Evolutionary conservation across 1,139 yeast species (phyloP).

Genomic region (Komagataea norvegica): DNA sequence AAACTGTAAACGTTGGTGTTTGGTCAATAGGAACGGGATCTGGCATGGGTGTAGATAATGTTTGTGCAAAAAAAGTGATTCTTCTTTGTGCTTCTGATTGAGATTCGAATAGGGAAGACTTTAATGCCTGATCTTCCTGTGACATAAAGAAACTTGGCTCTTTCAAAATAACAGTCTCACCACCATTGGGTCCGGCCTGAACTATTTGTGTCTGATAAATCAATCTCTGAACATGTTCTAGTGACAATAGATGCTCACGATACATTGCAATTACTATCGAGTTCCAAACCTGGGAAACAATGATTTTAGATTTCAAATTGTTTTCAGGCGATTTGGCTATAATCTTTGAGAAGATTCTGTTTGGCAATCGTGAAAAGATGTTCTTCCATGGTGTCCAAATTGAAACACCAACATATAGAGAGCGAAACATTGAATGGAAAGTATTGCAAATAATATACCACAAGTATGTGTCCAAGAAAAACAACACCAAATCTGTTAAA

Average conservation of each 20-base stretch:
- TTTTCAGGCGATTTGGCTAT: constrained; percentile 50
- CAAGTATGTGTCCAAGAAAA: constrained; percentile 71
- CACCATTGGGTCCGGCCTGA: constrained; percentile 27
- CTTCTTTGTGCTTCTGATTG: constrained; percentile 80
- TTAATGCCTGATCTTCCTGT: constrained; percentile 63
- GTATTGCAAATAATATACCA: constrained; percentile 73
- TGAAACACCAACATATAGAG: constrained; percentile 69
- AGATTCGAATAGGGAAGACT: constrained; percentile 43
- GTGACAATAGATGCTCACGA: constrained; percentile 64
- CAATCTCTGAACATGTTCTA: constrained; percentile 66
- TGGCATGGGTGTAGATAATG: constrained; percentile 68
- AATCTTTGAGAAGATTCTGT: constrained; percentile 66
- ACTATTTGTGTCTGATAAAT: constrained; percentile 59
- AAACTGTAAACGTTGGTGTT: constrained; percentile 71
- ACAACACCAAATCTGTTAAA: constrained; percentile 59
- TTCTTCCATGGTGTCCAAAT: constrained; percentile 76
- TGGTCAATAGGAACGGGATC: constrained; percentile 71
- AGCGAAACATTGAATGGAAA: constrained; percentile 65
- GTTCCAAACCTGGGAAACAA: constrained; percentile 71
- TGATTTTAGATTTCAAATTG: constrained; percentile 56
- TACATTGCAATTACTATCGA: constrained; percentile 67
- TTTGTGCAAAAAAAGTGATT: constrained; percentile 71
- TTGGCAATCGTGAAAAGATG: constrained; percentile 65
- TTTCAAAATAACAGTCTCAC: constrained; percentile 36
- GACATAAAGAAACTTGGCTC: constrained; percentile 70